These are phyloP conservation scores for Candida caryicola DNA, from an alignment of 805 yeast genomes.

Conservation along the genomic window DNA sequence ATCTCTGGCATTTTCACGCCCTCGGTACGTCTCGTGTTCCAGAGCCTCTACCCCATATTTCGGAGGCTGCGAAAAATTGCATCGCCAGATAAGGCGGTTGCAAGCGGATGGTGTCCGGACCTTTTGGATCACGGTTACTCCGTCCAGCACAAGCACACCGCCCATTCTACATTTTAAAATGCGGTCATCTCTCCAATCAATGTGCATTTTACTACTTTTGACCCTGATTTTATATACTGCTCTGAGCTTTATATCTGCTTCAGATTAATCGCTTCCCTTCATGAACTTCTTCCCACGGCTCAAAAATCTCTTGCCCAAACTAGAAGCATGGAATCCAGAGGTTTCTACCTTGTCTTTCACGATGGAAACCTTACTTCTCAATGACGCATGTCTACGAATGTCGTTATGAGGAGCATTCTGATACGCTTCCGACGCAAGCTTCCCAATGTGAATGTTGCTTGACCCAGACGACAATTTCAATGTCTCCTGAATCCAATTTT, in stretches of 20 bases:
- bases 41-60: not conserved
- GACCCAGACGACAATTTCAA: constrained; percentile 35
- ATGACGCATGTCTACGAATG: constrained; percentile 45
- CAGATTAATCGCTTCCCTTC: constrained; percentile 23
- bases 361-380: constrained; percentile 46
- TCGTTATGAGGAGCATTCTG: constrained; percentile 60
- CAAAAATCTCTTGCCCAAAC: constrained; percentile 53
- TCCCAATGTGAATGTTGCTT: constrained; percentile 44
- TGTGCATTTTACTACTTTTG: too few relatives aligned
- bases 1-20: too few relatives aligned
- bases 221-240: too few relatives aligned
- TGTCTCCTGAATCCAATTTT: constrained; percentile 52
- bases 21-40: too few relatives aligned
- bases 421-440: constrained; percentile 62
- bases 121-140: too few relatives aligned
- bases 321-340: constrained; percentile 49
- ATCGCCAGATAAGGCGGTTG: too few relatives aligned
- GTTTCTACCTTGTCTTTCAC: constrained; percentile 49
- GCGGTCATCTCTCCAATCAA: too few relatives aligned
- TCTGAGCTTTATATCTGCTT: too few relatives aligned
- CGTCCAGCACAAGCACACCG: too few relatives aligned
- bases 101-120: not conserved
- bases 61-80: not conserved
- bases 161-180: too few relatives aligned
- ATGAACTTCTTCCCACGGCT: constrained; percentile 54